These are phyloP conservation scores for Papiliotrema fonsecae DNA, from an alignment of 1,284 basidiomycete genomes.

Conservation along the genomic window DNA sequence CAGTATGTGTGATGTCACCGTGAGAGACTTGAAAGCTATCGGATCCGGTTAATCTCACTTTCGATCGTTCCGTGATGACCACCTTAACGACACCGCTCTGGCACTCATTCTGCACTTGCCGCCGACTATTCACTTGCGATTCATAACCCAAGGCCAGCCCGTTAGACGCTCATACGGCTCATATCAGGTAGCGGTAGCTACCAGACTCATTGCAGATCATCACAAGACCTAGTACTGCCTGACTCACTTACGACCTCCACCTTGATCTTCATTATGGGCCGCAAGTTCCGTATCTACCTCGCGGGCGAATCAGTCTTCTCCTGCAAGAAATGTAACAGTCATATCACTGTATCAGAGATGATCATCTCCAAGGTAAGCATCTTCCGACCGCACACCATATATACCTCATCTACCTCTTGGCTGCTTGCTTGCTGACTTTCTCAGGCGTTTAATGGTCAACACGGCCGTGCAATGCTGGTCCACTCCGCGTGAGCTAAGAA, in stretches of 20 bases:
- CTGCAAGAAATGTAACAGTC: conserved; percentile 85
- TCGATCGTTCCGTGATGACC: neutral
- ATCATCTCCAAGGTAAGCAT: conserved; percentile 82
- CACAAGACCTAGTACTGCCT: no score
- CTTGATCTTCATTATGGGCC: conserved; percentile 42
- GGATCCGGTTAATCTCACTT: neutral
- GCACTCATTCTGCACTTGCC: neutral
- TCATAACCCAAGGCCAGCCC: no score
- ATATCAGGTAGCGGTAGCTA: no score
- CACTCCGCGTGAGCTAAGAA: conserved; percentile 69
- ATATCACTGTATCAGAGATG: conserved; percentile 84
- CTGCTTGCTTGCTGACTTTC: neutral
- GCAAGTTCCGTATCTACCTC: conserved; percentile 67
- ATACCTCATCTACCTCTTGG: no score
- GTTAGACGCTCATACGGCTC: no score
- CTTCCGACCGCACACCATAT: neutral
- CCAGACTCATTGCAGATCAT: no score
- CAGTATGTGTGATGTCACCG: neutral
- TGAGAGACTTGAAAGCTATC: neutral
- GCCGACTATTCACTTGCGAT: no score
- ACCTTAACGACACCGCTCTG: neutral
- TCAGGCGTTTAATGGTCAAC: conserved; percentile 88
- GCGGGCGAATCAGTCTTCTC: conserved; percentile 83
- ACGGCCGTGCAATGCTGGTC: conserved; percentile 90
- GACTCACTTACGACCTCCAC: no score